Conservation (phyloP, 2,329 filamentous ascomycete genomes). For the Didymella glomerata region DNA sequence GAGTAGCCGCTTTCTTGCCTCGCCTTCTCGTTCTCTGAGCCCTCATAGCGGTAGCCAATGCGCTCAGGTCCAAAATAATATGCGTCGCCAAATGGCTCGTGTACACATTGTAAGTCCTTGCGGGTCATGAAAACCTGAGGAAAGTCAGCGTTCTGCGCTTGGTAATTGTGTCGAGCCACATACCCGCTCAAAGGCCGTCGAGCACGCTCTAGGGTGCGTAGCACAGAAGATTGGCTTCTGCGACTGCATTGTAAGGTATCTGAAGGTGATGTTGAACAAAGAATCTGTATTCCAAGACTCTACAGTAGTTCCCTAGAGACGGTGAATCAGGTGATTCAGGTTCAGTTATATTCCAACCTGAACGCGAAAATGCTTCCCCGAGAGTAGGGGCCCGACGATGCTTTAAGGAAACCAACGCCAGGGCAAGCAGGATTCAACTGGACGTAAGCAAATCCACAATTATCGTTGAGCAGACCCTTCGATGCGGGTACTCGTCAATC, state of each 20-base stretch:
- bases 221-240: slow-evolving; percentile 85
- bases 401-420: slow-evolving; percentile 32
- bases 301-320: slow-evolving; percentile 14
- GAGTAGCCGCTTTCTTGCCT: slow-evolving; percentile 69
- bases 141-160: slow-evolving; percentile 15
- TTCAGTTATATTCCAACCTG: slow-evolving; percentile 44
- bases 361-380: slow-evolving; percentile 32
- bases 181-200: slow-evolving; percentile 96
- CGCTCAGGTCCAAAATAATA: slow-evolving; percentile 96
- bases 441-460: slow-evolving; percentile 40
- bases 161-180: slow-evolving; percentile 33
- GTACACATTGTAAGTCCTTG: slow-evolving; percentile 81
- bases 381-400: slow-evolving; percentile 35
- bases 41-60: slow-evolving; percentile 78
- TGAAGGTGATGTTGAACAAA: slow-evolving; percentile 21
- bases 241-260: slow-evolving; percentile 61
- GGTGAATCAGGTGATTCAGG: slow-evolving; percentile 16
- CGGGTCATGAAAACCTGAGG: slow-evolving; percentile 89
- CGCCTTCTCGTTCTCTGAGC: slow-evolving; percentile 67
- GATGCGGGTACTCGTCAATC: slow-evolving; percentile 26
- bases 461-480: slow-evolving; percentile 33
- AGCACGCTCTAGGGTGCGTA: slow-evolving; percentile 94
- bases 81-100: slow-evolving; percentile 96
- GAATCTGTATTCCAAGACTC: slow-evolving; percentile 40
- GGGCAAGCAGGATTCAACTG: slow-evolving; percentile 16